phyloP scores from a whole-genome alignment of 164 flowering plant species.

The Brasenia schreberi region DNA sequence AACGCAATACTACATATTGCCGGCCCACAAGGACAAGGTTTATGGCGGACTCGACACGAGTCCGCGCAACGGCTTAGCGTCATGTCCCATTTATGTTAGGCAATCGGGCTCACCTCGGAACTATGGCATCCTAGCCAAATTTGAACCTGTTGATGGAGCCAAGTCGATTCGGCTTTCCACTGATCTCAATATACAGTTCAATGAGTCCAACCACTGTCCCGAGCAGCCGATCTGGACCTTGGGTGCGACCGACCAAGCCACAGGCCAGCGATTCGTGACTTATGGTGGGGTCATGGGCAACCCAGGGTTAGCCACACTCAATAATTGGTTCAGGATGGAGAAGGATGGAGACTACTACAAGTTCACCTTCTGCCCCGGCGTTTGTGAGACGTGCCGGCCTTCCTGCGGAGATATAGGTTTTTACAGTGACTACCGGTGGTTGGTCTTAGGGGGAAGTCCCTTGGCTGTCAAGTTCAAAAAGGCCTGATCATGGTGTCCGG shows the following conservation, averaged over 20 bases:
- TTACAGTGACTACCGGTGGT: neutral
- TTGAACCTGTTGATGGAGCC: constrained; percentile 9
- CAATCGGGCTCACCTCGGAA: constrained; percentile 2
- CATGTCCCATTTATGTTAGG: constrained; percentile 17
- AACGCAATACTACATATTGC: constrained; percentile 15
- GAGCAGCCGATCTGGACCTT: constrained; percentile 20
- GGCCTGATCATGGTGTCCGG: neutral
- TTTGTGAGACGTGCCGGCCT: neutral
- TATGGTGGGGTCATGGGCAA: constrained; percentile 19
- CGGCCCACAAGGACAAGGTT: constrained; percentile 6
- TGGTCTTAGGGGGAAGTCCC: neutral
- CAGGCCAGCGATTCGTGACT: constrained; percentile 9
- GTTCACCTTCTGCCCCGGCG: neutral
- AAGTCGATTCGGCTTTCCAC: constrained; percentile 6
- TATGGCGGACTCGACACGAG: constrained; percentile 17
- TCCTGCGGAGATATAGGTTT: neutral
- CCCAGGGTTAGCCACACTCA: constrained; percentile 14
- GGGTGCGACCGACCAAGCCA: constrained; percentile 3
- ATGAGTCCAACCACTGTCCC: constrained; percentile 11
- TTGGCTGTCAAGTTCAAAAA: neutral
- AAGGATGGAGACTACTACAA: constrained; percentile 1
- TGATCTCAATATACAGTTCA: constrained; percentile 18
- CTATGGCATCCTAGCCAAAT: constrained; percentile 3
- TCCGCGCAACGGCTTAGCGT: neutral
- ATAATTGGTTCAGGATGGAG: constrained; percentile 21